phyloP scores from a whole-genome alignment of 306 rosid species.

The Vigna nakashimae region DNA sequence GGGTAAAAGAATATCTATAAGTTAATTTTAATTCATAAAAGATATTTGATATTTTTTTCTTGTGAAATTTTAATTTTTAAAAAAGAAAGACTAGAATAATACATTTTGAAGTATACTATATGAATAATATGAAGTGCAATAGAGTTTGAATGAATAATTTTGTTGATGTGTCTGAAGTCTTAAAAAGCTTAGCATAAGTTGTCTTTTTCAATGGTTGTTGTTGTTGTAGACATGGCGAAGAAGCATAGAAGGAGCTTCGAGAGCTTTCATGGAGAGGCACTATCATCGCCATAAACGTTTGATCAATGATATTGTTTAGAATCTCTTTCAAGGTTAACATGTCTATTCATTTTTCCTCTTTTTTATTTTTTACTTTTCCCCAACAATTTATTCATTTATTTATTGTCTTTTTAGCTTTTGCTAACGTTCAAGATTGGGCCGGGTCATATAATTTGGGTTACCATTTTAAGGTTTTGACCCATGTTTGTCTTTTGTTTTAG shows the following conservation, averaged over 20 bases:
- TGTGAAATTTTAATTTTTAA: too few species aligned
- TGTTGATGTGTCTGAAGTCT: not conserved
- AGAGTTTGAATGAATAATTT: not conserved
- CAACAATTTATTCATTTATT: too few species aligned
- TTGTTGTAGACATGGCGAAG: conserved; percentile 80
- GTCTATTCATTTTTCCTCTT: not conserved
- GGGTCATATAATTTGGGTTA: not conserved
- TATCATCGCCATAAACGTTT: conserved; percentile 80
- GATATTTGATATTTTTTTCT: too few species aligned
- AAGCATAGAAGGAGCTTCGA: conserved; percentile 83
- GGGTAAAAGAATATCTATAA: too few species aligned
- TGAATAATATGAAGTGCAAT: not conserved
- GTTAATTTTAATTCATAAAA: too few species aligned
- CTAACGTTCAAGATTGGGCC: too few species aligned
- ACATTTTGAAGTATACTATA: too few species aligned
- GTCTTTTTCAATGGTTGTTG: not conserved
- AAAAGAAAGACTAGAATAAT: too few species aligned
- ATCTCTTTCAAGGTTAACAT: not conserved
- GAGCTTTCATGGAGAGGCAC: conserved; percentile 83
- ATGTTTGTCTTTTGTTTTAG: not conserved
- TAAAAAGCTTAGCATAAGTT: not conserved
- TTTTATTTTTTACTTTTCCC: not conserved
- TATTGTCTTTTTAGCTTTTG: too few species aligned
- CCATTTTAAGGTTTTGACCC: too few species aligned
- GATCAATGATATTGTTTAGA: conserved; percentile 71